Evolutionary conservation across 2,329 filamentous ascomycete species (phyloP).

Genomic region (Aspergillus transmontanensis): DNA sequence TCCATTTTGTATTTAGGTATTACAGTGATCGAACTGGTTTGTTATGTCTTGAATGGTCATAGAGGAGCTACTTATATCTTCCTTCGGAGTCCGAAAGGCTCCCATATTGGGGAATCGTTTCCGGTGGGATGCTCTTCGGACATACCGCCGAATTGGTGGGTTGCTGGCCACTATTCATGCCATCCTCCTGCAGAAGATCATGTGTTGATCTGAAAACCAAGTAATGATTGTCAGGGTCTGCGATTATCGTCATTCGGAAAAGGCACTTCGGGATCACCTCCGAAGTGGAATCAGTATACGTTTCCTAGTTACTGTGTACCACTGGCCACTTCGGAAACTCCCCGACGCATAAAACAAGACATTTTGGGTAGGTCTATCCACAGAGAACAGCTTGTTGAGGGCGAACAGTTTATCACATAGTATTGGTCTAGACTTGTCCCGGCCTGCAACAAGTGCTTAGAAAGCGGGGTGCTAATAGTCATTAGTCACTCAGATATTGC

Average conservation of each 20-base stretch:
- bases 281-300: neutral
- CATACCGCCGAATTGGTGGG: neutral
- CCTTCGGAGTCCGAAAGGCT: neutral
- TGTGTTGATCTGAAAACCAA: neutral
- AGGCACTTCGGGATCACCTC: neutral
- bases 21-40: no score
- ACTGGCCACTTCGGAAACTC: neutral
- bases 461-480: no score
- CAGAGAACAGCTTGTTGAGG: neutral
- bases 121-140: neutral
- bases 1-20: slow-evolving; percentile 12
- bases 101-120: neutral
- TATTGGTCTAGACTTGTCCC: neutral
- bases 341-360: neutral
- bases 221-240: neutral
- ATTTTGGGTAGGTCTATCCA: neutral
- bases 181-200: neutral
- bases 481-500: no score
- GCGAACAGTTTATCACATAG: neutral
- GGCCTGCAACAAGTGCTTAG: no score
- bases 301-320: neutral
- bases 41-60: neutral
- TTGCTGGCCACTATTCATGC: neutral
- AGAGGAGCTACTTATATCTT: neutral
- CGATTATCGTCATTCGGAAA: neutral